A percentile compares a stretch with the other conserved stretches of the same genome.
Evolutionary conservation across 371 early-diverging fungal species (phyloP).

Genomic region (Conidiobolus incongruus): DNA sequence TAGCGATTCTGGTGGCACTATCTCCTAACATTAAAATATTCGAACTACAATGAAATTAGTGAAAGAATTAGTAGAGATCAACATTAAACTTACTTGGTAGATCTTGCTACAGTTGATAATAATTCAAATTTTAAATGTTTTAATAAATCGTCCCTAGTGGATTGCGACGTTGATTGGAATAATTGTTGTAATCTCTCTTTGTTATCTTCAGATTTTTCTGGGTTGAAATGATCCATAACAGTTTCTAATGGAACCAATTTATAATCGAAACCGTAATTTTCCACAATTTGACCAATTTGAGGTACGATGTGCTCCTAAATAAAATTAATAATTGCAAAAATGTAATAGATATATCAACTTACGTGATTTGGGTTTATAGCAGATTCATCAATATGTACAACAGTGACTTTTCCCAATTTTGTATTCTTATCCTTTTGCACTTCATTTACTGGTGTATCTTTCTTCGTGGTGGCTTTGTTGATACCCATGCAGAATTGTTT

Average conservation of each 20-base stretch:
- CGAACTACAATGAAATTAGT: slow-evolving; percentile 17
- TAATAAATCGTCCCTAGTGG: neutral
- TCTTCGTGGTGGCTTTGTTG: too few species aligned
- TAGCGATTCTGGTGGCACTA: slow-evolving; percentile 54
- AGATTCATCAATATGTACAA: slow-evolving; percentile 1
- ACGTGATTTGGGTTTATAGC: neutral
- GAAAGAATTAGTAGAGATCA: neutral
- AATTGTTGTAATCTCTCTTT: neutral
- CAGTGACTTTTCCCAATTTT: neutral
- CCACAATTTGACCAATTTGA: neutral
- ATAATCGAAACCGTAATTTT: neutral
- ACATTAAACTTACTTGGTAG: neutral
- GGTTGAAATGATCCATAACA: too few species aligned
- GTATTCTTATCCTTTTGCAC: neutral
- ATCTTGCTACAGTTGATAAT: neutral
- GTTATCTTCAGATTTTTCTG: neutral
- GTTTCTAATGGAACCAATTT: neutral
- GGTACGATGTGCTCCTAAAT: neutral
- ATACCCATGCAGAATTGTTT: too few species aligned
- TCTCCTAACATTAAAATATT: slow-evolving; percentile 48
- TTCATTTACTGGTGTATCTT: too few species aligned
- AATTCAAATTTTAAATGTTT: neutral
- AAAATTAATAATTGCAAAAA: neutral
- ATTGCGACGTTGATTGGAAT: too few species aligned
- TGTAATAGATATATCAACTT: neutral